Conservation (phyloP, 1,284 basidiomycete species). For the Malassezia yamatoensis region DNA sequence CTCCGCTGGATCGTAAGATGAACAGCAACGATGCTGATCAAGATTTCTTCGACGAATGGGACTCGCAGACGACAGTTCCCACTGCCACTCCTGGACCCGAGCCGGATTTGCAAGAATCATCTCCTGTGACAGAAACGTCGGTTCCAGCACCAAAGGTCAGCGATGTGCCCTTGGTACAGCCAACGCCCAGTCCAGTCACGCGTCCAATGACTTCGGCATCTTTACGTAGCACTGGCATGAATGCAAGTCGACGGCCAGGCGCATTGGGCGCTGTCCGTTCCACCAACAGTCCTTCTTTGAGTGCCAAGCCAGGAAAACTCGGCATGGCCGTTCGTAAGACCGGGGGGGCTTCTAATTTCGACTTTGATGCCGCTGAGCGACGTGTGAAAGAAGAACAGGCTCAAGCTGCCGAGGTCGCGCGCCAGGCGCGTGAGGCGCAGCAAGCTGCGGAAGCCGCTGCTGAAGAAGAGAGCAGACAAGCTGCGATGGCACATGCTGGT, state of each 20-base stretch:
- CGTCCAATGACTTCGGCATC: conserved; percentile 35
- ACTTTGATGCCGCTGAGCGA: conserved; percentile 44
- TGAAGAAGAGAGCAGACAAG: conserved; percentile 20
- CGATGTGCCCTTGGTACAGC: conserved; percentile 18
- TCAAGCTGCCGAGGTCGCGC: conserved; percentile 9
- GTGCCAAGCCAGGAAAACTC: conserved; percentile 30
- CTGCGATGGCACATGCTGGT: conserved; percentile 19
- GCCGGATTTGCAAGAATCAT: background rate
- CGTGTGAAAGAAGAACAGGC: conserved; percentile 41
- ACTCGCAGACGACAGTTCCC: conserved; percentile 57
- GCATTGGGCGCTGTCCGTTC: conserved; percentile 21
- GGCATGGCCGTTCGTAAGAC: conserved; percentile 40
- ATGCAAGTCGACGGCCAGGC: conserved; percentile 6
- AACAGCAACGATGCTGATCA: conserved; percentile 56
- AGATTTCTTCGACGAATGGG: conserved; percentile 94
- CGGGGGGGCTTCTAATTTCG: conserved; percentile 37
- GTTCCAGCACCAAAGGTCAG: conserved; percentile 24
- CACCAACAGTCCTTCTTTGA: conserved; percentile 18
- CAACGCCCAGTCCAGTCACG: conserved; percentile 24
- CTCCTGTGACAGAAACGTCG: conserved; percentile 14
- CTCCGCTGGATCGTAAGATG: conserved; percentile 50
- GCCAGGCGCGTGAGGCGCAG: conserved; percentile 20
- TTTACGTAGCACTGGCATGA: conserved; percentile 22
- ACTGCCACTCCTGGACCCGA: background rate
- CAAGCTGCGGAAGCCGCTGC: conserved; percentile 27